Evolutionary conservation across 371 early-diverging fungal genomes (phyloP), one percentile per base, ranked within the genome.

Genomic region (Rhizopus sp.): DNA sequence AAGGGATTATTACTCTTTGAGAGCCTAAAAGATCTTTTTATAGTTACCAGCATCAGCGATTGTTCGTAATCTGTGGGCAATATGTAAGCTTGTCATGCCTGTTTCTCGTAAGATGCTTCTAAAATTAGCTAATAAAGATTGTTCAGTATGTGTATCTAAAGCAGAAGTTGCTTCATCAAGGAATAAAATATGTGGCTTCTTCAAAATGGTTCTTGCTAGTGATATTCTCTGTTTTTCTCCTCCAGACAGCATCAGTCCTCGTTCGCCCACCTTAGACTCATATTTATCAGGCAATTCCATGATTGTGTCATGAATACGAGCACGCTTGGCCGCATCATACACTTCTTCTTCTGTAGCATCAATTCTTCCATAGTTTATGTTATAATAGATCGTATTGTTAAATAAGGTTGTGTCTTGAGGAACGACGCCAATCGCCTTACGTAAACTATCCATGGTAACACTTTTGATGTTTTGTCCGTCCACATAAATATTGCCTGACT

Each of bases 141-240:
- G 85, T 68, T 98, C 98, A 1, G 99, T 97, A 37, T 84, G 82
- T 1, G 91, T 86, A 62, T 98, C 98, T 15, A 98, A 72, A 1
- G 97, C 93, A 1, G 96, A 93, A 1, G 99, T 98, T 13, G 95
- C 91, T 64, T 97, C 97, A 69, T 96, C 97, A 67, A 97, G 84
- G 61, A 95, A 84, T 55, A 93, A 57, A 33, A 95, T 90, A 4
- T 85, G 83, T 6, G 93, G 81, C 45, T 86, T 79, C 59, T 90
- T 93, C 32, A 96, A 78, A 35, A 96, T 83, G 1, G 94, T 88
- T 51, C 62, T 50, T 7, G 62, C 66, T 37, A 68, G 39, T 10
- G 61, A 63, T 8, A 97, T 84, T 16, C 96, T 81, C 77, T 99
- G 99, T 70, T 95, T 95, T 72, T 99, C 98, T 23, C 99, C 99